Evolutionary conservation across 495 filamentous ascomycete species (phyloP).

Genomic region (Trichoderma erinaceum): DNA sequence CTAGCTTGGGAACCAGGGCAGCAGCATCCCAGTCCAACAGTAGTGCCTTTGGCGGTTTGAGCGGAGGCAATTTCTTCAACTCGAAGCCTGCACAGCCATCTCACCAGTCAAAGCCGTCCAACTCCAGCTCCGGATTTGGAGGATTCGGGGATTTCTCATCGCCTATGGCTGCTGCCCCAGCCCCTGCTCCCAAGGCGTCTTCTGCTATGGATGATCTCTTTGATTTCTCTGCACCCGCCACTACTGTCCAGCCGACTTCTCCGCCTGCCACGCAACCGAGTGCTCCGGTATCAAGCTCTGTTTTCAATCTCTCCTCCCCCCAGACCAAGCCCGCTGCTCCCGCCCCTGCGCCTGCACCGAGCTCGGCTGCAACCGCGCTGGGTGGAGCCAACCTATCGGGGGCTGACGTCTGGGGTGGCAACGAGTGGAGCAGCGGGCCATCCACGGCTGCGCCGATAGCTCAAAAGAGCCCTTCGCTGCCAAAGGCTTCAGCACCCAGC

Average conservation of each 20-base stretch:
- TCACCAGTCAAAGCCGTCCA: slow-evolving; percentile 44
- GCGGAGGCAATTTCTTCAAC: slow-evolving; percentile 77
- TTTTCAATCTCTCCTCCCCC: slow-evolving; percentile 70
- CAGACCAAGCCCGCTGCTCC: slow-evolving; percentile 43
- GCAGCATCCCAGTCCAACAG: slow-evolving; percentile 47
- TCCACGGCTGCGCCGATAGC: slow-evolving; percentile 30
- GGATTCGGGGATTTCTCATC: slow-evolving; percentile 50
- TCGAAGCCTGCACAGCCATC: slow-evolving; percentile 49
- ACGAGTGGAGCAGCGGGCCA: slow-evolving; percentile 50
- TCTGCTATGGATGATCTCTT: slow-evolving; percentile 68
- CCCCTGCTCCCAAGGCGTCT: slow-evolving; percentile 40
- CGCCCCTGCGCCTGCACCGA: slow-evolving; percentile 27
- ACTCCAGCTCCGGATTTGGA: slow-evolving; percentile 38
- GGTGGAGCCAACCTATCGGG: slow-evolving; percentile 29
- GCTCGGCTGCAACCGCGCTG: slow-evolving; percentile 29
- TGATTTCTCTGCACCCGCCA: slow-evolving; percentile 60
- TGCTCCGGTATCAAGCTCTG: slow-evolving; percentile 43
- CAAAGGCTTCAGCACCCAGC: slow-evolving; percentile 36
- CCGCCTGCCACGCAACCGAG: slow-evolving; percentile 38
- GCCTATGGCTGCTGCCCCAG: slow-evolving; percentile 35
- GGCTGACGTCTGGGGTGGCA: slow-evolving; percentile 49
- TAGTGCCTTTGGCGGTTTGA: slow-evolving; percentile 46
- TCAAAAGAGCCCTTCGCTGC: slow-evolving; percentile 22
- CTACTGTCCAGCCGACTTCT: slow-evolving; percentile 34
- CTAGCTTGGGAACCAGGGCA: slow-evolving; percentile 56